phyloP scores from a whole-genome alignment of 768 basidiomycete species.

The Lyophyllum shimeji region DNA sequence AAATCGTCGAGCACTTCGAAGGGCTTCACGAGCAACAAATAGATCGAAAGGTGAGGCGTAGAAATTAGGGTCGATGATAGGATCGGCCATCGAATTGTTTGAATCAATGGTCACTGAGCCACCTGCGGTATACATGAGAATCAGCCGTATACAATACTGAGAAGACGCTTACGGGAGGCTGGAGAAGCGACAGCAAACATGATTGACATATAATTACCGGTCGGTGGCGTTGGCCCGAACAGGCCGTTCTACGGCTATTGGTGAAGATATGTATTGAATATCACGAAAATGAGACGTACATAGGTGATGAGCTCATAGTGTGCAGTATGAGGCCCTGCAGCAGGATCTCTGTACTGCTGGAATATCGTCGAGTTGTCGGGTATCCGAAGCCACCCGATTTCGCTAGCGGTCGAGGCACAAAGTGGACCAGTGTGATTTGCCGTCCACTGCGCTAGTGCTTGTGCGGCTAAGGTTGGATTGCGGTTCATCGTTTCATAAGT shows the following conservation, averaged over 20 bases:
- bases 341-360: constrained; percentile 18
- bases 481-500: background rate
- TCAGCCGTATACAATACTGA: background rate
- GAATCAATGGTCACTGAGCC: constrained; percentile 11
- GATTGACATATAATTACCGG: background rate
- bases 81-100: constrained; percentile 5
- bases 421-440: constrained; percentile 21
- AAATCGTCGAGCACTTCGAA: constrained; percentile 1
- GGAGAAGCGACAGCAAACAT: background rate
- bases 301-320: constrained; percentile 21
- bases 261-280: background rate
- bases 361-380: constrained; percentile 6
- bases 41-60: constrained; percentile 9
- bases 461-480: constrained; percentile 5
- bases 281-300: background rate
- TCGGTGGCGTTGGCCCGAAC: background rate
- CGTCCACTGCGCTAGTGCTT: constrained; percentile 19
- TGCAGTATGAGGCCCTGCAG: constrained; percentile 19
- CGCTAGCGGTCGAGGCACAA: constrained; percentile 13
- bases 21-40: background rate
- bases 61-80: constrained; percentile 15
- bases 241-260: background rate
- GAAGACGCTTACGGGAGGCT: constrained; percentile 6
- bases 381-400: constrained; percentile 18
- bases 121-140: background rate